Conservation (phyloP, 345 rosid species). For the Melaleuca alternifolia region DNA sequence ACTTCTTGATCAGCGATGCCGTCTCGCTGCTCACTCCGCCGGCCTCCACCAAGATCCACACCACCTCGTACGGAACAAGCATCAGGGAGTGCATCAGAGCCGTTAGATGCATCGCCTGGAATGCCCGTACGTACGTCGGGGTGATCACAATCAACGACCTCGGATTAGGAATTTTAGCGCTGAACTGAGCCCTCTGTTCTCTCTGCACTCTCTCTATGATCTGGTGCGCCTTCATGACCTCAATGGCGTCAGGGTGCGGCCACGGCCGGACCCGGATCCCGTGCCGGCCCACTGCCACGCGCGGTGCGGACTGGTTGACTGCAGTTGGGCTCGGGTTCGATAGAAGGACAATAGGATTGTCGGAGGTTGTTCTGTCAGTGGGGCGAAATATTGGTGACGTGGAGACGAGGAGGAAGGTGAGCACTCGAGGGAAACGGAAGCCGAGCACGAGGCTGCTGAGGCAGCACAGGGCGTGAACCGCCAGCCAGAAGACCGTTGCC, state of each 20-base stretch:
- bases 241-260: constrained; percentile 93
- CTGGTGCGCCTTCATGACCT: constrained; percentile 87
- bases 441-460: constrained; percentile 81
- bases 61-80: constrained; percentile 72
- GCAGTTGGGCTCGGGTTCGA: constrained; percentile 8
- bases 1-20: constrained; percentile 41
- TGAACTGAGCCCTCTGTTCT: constrained; percentile 74
- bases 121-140: constrained; percentile 86
- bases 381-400: constrained; percentile 16
- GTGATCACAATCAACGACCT: constrained; percentile 64
- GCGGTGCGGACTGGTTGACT: constrained; percentile 19
- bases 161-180: constrained; percentile 34
- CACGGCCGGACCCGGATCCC: constrained; percentile 99
- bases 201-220: constrained; percentile 80
- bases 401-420: constrained; percentile 76
- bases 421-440: constrained; percentile 75
- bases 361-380: constrained; percentile 3
- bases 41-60: constrained; percentile 95
- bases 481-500: constrained; percentile 57
- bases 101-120: constrained; percentile 77
- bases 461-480: constrained; percentile 71
- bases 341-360: constrained; percentile 5
- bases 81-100: constrained; percentile 87
- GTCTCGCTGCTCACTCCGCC: constrained; percentile 76
- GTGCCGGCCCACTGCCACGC: constrained; percentile 86